Base-by-base conservation (phyloP, 768 basidiomycete genomes). In the Leucosporidium scottii region DNA sequence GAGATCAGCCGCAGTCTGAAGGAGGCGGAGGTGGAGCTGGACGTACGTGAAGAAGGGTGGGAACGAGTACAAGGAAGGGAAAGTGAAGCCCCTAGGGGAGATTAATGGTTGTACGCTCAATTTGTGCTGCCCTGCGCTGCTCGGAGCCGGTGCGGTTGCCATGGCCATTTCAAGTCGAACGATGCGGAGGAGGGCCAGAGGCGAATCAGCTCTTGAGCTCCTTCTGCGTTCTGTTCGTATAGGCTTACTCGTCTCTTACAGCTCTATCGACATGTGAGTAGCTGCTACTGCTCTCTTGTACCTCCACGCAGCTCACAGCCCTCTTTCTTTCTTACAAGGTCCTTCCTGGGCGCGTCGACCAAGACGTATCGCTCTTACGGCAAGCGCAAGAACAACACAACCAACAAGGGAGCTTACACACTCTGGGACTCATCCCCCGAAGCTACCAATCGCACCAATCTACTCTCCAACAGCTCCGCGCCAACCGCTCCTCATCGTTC, bases 21-120 rank as follows among this genome's bases (percentile, higher is more conserved):
- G 39, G 6, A 44, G 15, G 25, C 15, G 59, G 34, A 55, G 39
- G 5, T 49, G 5, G n/a, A n/a, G 60, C 25, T 27, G 49, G 30
- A 61, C 48, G 30, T 50, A 78, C 78, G 80, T 80, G 74, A 80
- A 81, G 76, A 81, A 80, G 4, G 80, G 79, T 3, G 80, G 80
- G 67, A 80, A 81, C 8, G 75, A 76, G 76, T 75, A 79, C 58
- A 81, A 76, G 4, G 79, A 74, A 1, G 80, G 80, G 62, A 70
- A 80, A 36, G 66, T 67, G 73, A 77, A 81, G 21, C 77, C 77
- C 15, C 72, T 66, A 1, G 75, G 17, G 21, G 72, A 62, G 4
- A 62, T 61, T 20, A 57, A 20, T 4, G 49, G 61, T 17, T 8
- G 9, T 30, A 67, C 49, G 8, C 55, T 44, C 12, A 71, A 59